A percentile compares a stretch with the other conserved stretches of the same genome.
These are phyloP conservation scores for Areca catechu DNA, from an alignment of 176 grass and related monocot genomes.

Conservation along the genomic window DNA sequence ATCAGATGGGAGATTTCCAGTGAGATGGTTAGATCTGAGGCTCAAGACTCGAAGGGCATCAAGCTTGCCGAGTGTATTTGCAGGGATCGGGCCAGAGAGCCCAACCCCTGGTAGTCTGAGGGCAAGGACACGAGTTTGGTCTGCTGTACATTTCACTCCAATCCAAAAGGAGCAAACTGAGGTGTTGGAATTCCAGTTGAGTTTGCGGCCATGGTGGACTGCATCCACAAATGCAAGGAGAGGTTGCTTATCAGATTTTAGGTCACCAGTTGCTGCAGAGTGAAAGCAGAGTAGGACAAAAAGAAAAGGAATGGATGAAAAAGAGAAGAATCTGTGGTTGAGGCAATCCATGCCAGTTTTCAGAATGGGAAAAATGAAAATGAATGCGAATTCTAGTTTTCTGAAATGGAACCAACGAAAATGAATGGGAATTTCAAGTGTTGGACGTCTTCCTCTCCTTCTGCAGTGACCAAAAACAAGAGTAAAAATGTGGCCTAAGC, in stretches of 20 bases:
- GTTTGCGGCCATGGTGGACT: slow-evolving; percentile 49
- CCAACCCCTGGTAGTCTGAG: slow-evolving; percentile 77
- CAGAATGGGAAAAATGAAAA: too few species aligned
- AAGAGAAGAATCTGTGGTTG: slow-evolving; percentile 12
- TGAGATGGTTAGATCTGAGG: slow-evolving; percentile 73
- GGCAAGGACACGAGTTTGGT: slow-evolving; percentile 40
- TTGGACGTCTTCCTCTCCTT: not conserved
- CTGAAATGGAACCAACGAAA: not conserved
- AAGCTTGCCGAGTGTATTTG: slow-evolving; percentile 75
- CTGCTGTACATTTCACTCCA: slow-evolving; percentile 58
- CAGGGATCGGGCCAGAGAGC: slow-evolving; percentile 61
- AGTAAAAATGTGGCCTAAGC: not conserved
- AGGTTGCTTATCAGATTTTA: slow-evolving; percentile 69
- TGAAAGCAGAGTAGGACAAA: slow-evolving; percentile 34
- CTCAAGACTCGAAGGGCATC: slow-evolving; percentile 70
- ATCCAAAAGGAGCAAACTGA: slow-evolving; percentile 74
- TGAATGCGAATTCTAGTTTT: not conserved
- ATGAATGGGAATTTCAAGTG: not conserved
- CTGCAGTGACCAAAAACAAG: not conserved
- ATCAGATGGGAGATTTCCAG: slow-evolving; percentile 61
- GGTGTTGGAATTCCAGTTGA: slow-evolving; percentile 61
- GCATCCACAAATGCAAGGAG: slow-evolving; percentile 67
- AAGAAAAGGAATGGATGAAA: slow-evolving; percentile 21
- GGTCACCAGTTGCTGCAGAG: slow-evolving; percentile 27
- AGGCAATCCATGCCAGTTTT: slow-evolving; percentile 10